Evolutionary conservation across 1,284 basidiomycete genomes (phyloP), one percentile per base, ranked within the genome.

Genomic region (Cryptococcus jaspeensis): DNA sequence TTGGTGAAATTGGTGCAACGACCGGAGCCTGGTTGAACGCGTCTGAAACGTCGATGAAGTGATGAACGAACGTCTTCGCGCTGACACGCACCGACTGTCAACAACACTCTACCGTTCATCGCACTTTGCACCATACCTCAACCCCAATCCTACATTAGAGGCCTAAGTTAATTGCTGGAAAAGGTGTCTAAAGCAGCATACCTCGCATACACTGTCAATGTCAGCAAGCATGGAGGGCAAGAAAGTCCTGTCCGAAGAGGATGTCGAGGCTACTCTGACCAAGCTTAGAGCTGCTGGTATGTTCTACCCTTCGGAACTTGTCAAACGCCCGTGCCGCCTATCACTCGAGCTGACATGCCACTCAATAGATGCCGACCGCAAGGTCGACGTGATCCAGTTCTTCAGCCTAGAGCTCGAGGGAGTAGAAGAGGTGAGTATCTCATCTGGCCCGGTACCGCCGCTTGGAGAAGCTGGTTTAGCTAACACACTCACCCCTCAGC

Each of bases 361-460:
- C 49, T 13, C n/a, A 5, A 41, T 53, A 77, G 75, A 76, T 36
- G 55, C 59, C 9, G 73, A 73, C 61, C 74, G 72, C 56, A 77
- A 75, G 56, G 69, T 74, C 38, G 75, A 77, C 58, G 60, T 72
- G 23, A 61, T 78, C 18, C 74, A 76, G 46, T 60, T 72, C 15
- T 76, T 76, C 54, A 69, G 72, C 1, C 49, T 76, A 23, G 69
- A 69, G 51, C 65, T 77, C 11, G 75, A 76, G 40, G 62, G 60
- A 13, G 63, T 66, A 0, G 15, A 45, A 11, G 58, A 62, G 48
- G 70, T 70, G 40, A 18, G 66, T 60, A 38, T 40, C 13, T 25
- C 44, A 39, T 13, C 28, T 50, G 15, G 37, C 41, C 28, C 5
- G 28, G 28, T 32, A 32, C 28, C n/a, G n/a, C n/a, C n/a, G n/a